Conservation (phyloP, 1,284 basidiomycete genomes). For the Singerocomus rubriflavus region DNA sequence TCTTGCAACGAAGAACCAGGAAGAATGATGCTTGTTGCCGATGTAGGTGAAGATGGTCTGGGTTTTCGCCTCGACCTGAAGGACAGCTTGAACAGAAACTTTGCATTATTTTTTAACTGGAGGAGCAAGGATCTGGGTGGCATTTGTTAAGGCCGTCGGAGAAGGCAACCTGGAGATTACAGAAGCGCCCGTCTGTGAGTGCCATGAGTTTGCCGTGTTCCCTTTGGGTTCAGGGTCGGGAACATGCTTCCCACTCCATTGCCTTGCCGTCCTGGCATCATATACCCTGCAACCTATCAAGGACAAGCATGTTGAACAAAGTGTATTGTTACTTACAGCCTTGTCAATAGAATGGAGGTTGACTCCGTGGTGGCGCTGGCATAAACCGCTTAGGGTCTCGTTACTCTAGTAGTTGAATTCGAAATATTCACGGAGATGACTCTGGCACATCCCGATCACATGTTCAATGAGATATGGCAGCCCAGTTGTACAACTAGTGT, state of each 20-base stretch:
- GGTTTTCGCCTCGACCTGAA: slow-evolving; percentile 4
- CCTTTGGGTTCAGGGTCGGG: not conserved
- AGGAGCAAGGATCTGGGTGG: not conserved
- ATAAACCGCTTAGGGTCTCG: too few species aligned
- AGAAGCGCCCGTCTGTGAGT: not conserved
- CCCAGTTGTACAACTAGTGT: too few species aligned
- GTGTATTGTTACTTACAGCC: not conserved
- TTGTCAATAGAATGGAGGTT: too few species aligned
- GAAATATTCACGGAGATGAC: too few species aligned
- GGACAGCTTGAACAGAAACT: not conserved
- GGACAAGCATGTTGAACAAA: not conserved
- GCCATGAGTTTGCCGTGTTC: not conserved
- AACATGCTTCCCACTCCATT: not conserved
- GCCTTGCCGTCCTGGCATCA: not conserved
- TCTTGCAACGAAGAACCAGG: not conserved
- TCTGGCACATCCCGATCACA: too few species aligned
- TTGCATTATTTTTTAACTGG: not conserved
- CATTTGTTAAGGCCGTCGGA: not conserved
- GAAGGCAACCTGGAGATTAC: not conserved
- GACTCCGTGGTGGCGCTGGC: too few species aligned
- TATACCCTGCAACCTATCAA: not conserved
- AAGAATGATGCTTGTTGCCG: not conserved
- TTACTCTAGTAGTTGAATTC: too few species aligned
- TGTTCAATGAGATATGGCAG: too few species aligned
- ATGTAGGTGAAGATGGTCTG: not conserved